Evolutionary conservation across 371 early-diverging fungal genomes (phyloP), one percentile per base, ranked within the genome.

Genomic region (Apophysomyces variabilis): DNA sequence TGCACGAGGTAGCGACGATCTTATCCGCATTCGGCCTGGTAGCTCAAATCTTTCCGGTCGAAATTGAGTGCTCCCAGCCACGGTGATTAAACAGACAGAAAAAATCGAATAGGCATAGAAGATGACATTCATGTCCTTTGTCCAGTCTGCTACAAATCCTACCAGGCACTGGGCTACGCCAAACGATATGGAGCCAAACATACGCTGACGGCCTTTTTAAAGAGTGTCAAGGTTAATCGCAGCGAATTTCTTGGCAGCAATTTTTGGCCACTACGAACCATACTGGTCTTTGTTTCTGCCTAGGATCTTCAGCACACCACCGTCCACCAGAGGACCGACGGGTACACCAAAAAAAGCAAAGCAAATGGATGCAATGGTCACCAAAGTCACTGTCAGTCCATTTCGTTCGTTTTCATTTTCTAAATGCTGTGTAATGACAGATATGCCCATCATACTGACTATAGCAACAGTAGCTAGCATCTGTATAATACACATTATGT

Each of bases 291-390:
- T 83, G 37, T 79, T 77, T 47, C 76, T 70, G 1, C 84, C 84
- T 14, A 83, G 56, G 32, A 83, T 83, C 46, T 80, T 83, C 11
- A 83, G 63, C 0, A 83, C 84, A 5, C 84, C 84, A 37, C 84
- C 84, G 64, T 83, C 84, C 39, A 83, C 84, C 9, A 83, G 64
- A 26, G 84, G 84, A 5, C 74, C 70, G 3, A 83, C 84, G 0
- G 84, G 84, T 0, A 83, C 81, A 36, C 84, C 84, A 68, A 83
- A 83, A 62, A 83, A 83, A 3, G 84, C 84, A 70, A 83, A 83
- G 37, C 84, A 80, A 5, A 80, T 68, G 0, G 84, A 83, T 0
- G 84, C 79, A 4, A 76, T 66, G 3, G 79, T 80, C 7, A 80
- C 84, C 13, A 83, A 56, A 4, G 75, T 65, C 1, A 83, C 66